Base-by-base conservation (phyloP, 345 rosid genomes). In the Linum trigynum region DNA sequence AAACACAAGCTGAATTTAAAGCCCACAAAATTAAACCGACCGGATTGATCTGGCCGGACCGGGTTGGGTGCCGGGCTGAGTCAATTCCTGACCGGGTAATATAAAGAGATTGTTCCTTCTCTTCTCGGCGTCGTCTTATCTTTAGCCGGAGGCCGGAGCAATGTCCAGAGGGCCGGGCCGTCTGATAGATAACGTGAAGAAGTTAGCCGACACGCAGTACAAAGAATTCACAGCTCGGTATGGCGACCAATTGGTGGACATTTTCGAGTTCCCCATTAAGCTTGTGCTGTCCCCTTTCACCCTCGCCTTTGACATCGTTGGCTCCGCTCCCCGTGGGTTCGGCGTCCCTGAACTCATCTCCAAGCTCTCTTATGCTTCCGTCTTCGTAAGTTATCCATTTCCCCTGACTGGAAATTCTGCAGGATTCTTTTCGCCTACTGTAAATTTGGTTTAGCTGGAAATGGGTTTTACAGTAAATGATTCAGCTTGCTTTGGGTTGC, bases 291-390 rank as follows among this genome's bases (percentile, higher is more conserved):
- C 92, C 72, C 96, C 96, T 57, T 77, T 89, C 79, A 85, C 96
- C 32, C 89, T 92, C 77, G 96, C 96, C 61, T 87, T 85, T 65
- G 89, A 82, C 81, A 69, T 89, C 65, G 98, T 82, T 65, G 98
- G 98, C 69, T 89, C 97, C 57, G 97, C 97, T 45, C 92, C 92
- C 67, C 92, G 95, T 43, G 97, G 95, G 8, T 87, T 87, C 59
- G 97, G 98, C 72, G 72, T 87, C 70, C 98, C 95, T 15, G 86
- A 92, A 71, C 74, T 92, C 71, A 77, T 89, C 77, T 78, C 91
- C 74, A 87, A 83, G 59, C 76, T 92, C 58, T 89, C 97, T 68
- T 75, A 72, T 62, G 81, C 80, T 51, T 86, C 98, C 7, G 77
- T 92, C 39, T 86, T 89, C 66, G 97, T 92, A 69, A 81, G 85